These are phyloP conservation scores for Parathielavia appendiculata DNA, from an alignment of 495 filamentous ascomycete genomes.

Conservation along the genomic window DNA sequence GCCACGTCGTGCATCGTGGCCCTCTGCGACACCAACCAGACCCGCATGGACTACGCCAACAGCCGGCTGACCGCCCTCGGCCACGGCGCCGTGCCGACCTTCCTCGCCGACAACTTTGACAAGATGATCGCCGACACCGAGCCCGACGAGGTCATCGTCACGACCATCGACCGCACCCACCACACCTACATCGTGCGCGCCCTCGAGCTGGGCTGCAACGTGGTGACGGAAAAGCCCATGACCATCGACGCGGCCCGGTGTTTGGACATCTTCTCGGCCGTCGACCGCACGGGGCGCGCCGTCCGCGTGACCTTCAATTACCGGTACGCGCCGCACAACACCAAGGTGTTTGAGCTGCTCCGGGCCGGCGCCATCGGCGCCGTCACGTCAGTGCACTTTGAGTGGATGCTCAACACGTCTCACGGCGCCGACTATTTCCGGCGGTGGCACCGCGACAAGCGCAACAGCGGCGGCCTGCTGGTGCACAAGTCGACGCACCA, in stretches of 20 bases:
- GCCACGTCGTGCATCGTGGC: conserved; percentile 46
- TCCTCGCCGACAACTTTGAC: conserved; percentile 48
- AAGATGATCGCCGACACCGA: conserved; percentile 48
- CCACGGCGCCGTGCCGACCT: conserved; percentile 44
- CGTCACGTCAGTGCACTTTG: conserved; percentile 53
- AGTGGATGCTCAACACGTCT: conserved; percentile 55
- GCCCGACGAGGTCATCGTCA: conserved; percentile 54
- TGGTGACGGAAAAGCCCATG: conserved; percentile 58
- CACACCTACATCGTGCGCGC: conserved; percentile 51
- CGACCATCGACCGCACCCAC: conserved; percentile 56
- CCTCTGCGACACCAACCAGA: conserved; percentile 48
- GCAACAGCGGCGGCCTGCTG: conserved; percentile 51
- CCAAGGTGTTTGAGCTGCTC: conserved; percentile 46
- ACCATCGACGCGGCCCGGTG: conserved; percentile 50
- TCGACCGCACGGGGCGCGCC: conserved; percentile 32
- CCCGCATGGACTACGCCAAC: conserved; percentile 44
- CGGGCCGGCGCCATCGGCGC: conserved; percentile 47
- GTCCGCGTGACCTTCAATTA: conserved; percentile 50
- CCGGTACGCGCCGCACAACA: conserved; percentile 50
- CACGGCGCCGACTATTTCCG: conserved; percentile 59
- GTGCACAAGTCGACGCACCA: conserved; percentile 50
- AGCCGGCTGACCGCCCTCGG: conserved; percentile 29
- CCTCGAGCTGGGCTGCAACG: conserved; percentile 52
- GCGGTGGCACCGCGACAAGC: conserved; percentile 56
- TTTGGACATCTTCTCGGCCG: conserved; percentile 44